Percentiles rank a stretch among this genome's conserved stretches.
These are phyloP conservation scores for Podaxis carcinomalis DNA, from an alignment of 768 basidiomycete genomes.

Conservation along the genomic window DNA sequence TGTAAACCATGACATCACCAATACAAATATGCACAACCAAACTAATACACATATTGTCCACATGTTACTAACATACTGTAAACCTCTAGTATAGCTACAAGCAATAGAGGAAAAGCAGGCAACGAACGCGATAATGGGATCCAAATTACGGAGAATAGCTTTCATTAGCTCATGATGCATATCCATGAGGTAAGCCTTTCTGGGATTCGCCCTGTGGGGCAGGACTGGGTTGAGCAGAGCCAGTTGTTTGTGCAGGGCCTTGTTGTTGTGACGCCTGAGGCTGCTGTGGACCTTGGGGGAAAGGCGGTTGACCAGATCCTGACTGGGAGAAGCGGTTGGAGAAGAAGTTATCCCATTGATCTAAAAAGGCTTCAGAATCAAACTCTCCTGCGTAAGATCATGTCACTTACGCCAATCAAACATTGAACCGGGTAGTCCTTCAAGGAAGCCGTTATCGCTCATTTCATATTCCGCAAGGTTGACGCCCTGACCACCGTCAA, in stretches of 20 bases:
- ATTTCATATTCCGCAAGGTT: slow-evolving; percentile 61
- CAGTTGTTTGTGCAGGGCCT: background rate
- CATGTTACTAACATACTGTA: background rate
- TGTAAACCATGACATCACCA: slow-evolving; percentile 5
- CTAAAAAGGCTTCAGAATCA: slow-evolving; percentile 29
- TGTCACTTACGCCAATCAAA: slow-evolving; percentile 74
- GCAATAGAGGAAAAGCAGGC: background rate
- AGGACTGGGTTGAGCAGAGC: background rate
- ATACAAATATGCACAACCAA: background rate
- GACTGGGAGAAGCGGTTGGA: slow-evolving; percentile 43
- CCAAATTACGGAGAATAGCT: background rate
- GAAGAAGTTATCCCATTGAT: slow-evolving; percentile 83
- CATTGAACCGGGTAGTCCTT: slow-evolving; percentile 80
- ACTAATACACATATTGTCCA: slow-evolving; percentile 8
- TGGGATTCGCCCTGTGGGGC: background rate
- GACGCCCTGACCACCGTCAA: slow-evolving; percentile 56
- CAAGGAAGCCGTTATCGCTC: slow-evolving; percentile 66
- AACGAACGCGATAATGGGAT: background rate
- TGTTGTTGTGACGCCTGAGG: slow-evolving; percentile 18
- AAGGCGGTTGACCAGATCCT: background rate
- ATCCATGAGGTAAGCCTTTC: background rate
- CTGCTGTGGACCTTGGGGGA: slow-evolving; percentile 17
- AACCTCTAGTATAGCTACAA: slow-evolving; percentile 10
- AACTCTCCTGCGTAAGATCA: background rate
- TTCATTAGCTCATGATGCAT: background rate